These are phyloP conservation scores for Kodamaea neixiangensis DNA, from an alignment of 805 yeast species.

Conservation along the genomic window DNA sequence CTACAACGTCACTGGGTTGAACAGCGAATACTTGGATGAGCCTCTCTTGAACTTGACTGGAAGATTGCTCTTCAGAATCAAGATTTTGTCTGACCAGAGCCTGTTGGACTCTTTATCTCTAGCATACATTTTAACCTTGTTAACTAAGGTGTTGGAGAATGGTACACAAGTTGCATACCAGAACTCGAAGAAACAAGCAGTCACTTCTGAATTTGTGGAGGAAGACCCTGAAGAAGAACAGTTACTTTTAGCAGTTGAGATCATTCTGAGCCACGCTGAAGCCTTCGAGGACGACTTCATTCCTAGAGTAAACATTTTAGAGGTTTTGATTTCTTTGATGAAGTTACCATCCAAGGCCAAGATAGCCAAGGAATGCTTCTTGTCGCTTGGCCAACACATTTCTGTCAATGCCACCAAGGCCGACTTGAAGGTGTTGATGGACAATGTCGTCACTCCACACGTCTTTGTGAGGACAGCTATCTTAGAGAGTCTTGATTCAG, in stretches of 20 bases:
- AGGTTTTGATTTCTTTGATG: slow-evolving; percentile 65
- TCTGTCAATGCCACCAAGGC: slow-evolving; percentile 56
- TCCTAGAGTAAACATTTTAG: slow-evolving; percentile 68
- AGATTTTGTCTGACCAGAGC: slow-evolving; percentile 70
- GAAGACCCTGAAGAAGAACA: slow-evolving; percentile 92
- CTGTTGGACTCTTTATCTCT: slow-evolving; percentile 69
- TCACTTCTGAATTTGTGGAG: slow-evolving; percentile 70
- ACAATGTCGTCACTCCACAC: slow-evolving; percentile 59
- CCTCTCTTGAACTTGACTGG: slow-evolving; percentile 56
- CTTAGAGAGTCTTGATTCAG: slow-evolving; percentile 83
- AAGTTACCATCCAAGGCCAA: slow-evolving; percentile 77
- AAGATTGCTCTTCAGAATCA: slow-evolving; percentile 72
- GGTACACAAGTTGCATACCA: slow-evolving; percentile 60
- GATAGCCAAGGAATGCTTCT: slow-evolving; percentile 78
- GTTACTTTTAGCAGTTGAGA: slow-evolving; percentile 71
- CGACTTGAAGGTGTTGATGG: slow-evolving; percentile 62
- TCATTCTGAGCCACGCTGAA: slow-evolving; percentile 68
- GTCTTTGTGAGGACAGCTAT: slow-evolving; percentile 75
- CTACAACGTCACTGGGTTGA: slow-evolving; percentile 46
- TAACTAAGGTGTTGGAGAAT: slow-evolving; percentile 64
- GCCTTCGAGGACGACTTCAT: slow-evolving; percentile 64
- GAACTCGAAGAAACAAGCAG: slow-evolving; percentile 50
- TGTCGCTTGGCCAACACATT: slow-evolving; percentile 74
- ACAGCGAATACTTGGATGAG: slow-evolving; percentile 47
- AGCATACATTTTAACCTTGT: slow-evolving; percentile 73